phyloP scores from a whole-genome alignment of 257 asterid genomes.

The Primulina eburnea region DNA sequence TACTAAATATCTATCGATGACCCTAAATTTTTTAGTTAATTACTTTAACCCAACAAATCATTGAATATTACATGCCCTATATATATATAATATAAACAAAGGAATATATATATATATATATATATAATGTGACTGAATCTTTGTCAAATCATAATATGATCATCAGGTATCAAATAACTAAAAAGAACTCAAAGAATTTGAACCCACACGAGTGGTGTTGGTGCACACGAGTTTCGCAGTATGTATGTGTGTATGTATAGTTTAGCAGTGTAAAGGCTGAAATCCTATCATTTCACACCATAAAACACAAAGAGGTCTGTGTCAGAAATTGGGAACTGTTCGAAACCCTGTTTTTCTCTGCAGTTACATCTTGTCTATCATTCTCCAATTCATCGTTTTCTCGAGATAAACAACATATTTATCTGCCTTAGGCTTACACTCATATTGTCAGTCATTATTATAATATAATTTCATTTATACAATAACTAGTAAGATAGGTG shows the following conservation, averaged over 20 bases:
- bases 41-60: too few relatives aligned
- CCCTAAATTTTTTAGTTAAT: too few relatives aligned
- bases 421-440: background rate
- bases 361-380: background rate
- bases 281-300: background rate
- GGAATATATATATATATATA: too few relatives aligned
- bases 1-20: too few relatives aligned
- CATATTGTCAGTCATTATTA: background rate
- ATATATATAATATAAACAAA: too few relatives aligned
- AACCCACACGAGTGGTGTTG: background rate
- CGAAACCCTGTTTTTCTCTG: background rate
- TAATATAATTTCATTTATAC: too few relatives aligned
- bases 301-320: background rate
- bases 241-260: background rate
- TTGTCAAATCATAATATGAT: too few relatives aligned
- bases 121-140: too few relatives aligned
- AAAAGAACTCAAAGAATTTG: too few relatives aligned
- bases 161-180: too few relatives aligned
- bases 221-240: background rate
- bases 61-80: too few relatives aligned
- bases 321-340: background rate
- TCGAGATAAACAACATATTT: background rate
- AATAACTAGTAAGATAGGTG: too few relatives aligned
- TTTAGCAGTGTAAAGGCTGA: background rate
- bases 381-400: background rate